These are phyloP conservation scores for Solanum bulbocastanum DNA, from an alignment of 257 asterid species.

Conservation along the genomic window DNA sequence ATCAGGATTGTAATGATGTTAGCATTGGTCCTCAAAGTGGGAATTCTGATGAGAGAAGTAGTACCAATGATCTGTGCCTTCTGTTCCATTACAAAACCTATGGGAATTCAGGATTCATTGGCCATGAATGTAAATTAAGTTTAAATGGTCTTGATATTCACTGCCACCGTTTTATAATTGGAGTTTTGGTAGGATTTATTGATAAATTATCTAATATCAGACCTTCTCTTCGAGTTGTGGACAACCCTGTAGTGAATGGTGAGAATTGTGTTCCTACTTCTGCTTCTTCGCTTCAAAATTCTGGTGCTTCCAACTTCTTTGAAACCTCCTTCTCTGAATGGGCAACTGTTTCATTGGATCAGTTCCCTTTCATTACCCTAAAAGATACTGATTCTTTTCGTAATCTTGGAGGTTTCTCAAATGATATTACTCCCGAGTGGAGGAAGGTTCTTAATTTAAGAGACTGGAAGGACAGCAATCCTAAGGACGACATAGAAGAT, in stretches of 20 bases:
- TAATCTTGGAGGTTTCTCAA: constrained; percentile 26
- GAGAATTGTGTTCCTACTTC: constrained; percentile 12
- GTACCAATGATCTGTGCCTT: constrained; percentile 38
- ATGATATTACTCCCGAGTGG: constrained; percentile 31
- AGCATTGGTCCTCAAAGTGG: constrained; percentile 18
- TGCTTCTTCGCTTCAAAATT: constrained; percentile 14
- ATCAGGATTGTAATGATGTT: constrained; percentile 15
- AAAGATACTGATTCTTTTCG: constrained; percentile 17
- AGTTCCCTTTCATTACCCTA: constrained; percentile 24
- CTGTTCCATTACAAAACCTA: constrained; percentile 48
- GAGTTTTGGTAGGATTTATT: constrained; percentile 40
- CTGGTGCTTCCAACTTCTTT: constrained; percentile 18
- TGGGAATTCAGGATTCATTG: constrained; percentile 16
- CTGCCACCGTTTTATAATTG: constrained; percentile 66
- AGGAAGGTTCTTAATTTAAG: constrained; percentile 22
- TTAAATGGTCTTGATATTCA: constrained; percentile 53
- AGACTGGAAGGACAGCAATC: constrained; percentile 17
- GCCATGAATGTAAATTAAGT: constrained; percentile 28
- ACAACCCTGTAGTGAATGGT: constrained; percentile 17
- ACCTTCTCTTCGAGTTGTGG: constrained; percentile 22
- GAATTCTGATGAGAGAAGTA: constrained; percentile 19
- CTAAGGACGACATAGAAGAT: constrained; percentile 14
- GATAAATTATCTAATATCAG: constrained; percentile 31
- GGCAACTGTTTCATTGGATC: constrained; percentile 30
- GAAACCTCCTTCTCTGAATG: constrained; percentile 30